Base-by-base conservation (phyloP, 192 early-diverging fungal species). In the Tieghemiomyces parasiticus region DNA sequence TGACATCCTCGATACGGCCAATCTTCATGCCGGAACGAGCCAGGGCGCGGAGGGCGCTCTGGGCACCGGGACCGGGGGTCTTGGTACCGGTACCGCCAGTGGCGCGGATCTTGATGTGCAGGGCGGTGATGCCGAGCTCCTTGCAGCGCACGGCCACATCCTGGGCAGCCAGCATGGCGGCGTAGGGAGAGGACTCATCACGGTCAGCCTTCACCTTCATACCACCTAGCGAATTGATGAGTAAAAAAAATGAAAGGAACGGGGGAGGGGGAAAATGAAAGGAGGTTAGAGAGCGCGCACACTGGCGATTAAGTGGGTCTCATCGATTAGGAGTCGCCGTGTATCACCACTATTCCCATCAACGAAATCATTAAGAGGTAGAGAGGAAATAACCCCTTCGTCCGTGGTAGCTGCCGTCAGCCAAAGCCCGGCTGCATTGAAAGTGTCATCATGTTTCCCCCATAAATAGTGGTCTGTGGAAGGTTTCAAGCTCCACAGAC, bases 121-220 rank as follows among this genome's bases (percentile, higher is more conserved):
- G 85, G 67, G 96, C 96, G 58, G 86, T 97, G 85, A 99, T 92
- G 69, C 96, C 96, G 58, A 99, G 83, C 75, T 99, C 96, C 84
- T 93, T 92, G 88, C 94, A 97, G 81, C 90, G 90, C 61, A 72
- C 85, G 59, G 93, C 93, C 73, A 95, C 96, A 74, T 99, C 93
- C 82, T 97, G 94, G 65, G 93, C 87, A 62, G 96, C 96, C 79
- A 99, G 85, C 96, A 99, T 97, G 67, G 96, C 94, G 62, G 96
- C 96, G 78, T 99, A 99, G 64, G 96, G 91, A 65, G 96, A 96
- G 55, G 94, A 91, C 78, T 99, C 96, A 76, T 99, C 96, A 83
- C 96, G 94, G 78, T 99, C 96, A 58, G 93, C 90, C 89, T 99
- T 99, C 72, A 99, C 96, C 85, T 93, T 97, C 96, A 99, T 99